Base-by-base conservation (phyloP, 208 protist species). In the Blechomonas ayalai region DNA sequence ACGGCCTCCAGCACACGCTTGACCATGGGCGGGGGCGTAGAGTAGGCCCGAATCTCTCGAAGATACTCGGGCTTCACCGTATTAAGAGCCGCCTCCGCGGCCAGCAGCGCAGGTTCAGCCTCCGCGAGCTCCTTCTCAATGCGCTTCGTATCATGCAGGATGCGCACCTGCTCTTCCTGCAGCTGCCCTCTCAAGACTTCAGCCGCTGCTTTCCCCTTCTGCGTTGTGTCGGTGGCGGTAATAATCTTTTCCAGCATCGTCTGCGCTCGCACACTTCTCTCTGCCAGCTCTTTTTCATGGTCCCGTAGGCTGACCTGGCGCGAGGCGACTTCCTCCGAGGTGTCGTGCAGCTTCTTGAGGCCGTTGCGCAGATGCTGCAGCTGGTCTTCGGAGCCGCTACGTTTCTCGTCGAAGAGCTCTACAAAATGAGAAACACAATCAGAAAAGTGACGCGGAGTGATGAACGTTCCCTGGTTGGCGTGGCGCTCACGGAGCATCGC, bases 381-480 rank as follows among this genome's bases (percentile, higher is more conserved):
- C 62, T 98, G 90, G 60, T 98, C 96, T 20, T 82, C 77, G 10
- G 98, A 79, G 29, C 92, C 71, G 6, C 70, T 57, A 19, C 81
- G 57, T 69, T 99, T 99, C 56, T 98, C 90, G 5, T 66, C 51
- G 47, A 96, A 93, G n/a, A 99, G 54, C 1, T 65, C 19, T 22
- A 87, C 78, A 31, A 98, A 97, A 45, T 99, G 97, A 6, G 72
- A 78, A 39, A 99, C 96, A 45, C 96, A 95, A 53, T 99, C 97
- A 19, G 97, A 91, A 72, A 97, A 99, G 67, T 99, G 97, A 2
- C 97, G 82, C 43, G 98, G 97, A 1, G 97, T 99, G 34, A 99
- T 73, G 61, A 95, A 97, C 39, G 82, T 95, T 28, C 79, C 77
- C 20, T 86, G 59, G 28, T 95, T 92, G n/a, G 90, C 77, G 37